Base-by-base conservation (phyloP, 176 grass and related monocot genomes). In the Oryza glaberrima region DNA sequence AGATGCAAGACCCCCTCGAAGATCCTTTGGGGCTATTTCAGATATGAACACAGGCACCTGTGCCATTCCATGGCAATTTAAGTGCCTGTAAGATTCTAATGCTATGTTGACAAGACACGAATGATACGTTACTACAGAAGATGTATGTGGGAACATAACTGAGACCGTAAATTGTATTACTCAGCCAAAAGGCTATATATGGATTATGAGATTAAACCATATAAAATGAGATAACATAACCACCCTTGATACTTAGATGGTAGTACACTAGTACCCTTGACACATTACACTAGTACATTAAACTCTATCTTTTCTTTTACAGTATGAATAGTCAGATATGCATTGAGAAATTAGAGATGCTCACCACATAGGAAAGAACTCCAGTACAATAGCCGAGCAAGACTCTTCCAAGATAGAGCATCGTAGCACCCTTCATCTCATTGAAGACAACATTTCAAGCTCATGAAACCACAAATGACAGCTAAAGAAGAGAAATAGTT, bases 341-440 rank as follows among this genome's bases (percentile, higher is more conserved):
- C 9, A 16, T 68, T 48, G 17, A 47, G 64, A 77, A 51, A 65
- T 30, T 77, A 74, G 79, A 77, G 40, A 84, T 81, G 54, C 86
- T 49, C 85, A 94, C 92, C 89, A 94, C 92, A 89, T 93, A 95
- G 48, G 93, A 95, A 87, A 95, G 84, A 84, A 91, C 86, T 72
- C 90, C 88, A 25, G 92, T 92, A 44, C 93, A 92, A 67, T 85
- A 91, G 3, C 93, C 90, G 51, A 90, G 75, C 70, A 76, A 72
- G 20, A 95, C 0, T 72, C 93, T 88, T 84, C 93, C 88, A 19
- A 85, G 73, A 30, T 89, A 92, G 15, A 95, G 90, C 80, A 79
- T 73, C 35, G 44, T 81, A 69, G 83, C 67, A 66, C 49, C 76
- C 92, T 92, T 82, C 41, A 52, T 32, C 11, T 48, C 49, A 76